Base-by-base conservation (phyloP, 768 basidiomycete genomes). In the Hygrocybe coccinea region DNA sequence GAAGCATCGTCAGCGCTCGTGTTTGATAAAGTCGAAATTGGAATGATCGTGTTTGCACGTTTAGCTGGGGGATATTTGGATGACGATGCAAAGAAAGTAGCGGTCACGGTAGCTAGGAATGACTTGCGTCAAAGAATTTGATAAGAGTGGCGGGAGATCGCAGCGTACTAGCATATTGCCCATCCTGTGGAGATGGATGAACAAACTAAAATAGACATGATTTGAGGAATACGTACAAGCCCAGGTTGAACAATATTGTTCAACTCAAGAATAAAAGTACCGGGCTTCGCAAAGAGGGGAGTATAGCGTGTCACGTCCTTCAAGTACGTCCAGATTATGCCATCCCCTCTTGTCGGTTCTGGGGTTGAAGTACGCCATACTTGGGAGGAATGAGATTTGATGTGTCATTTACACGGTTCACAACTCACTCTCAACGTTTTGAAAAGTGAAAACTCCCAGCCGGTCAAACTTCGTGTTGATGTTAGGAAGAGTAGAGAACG, bases 311-410 rank as follows among this genome's bases (percentile, higher is more conserved):
- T 85, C 22, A 86, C 86, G 60, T 91, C 89, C 64, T 90, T 90
- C 60, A 82, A 67, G 54, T 80, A 84, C 1, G 87, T 88, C 88
- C 87, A 90, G 48, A 88, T 83, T 56, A 90, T 89, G 10, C 88
- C 89, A 47, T 80, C 75, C 2, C 79, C 75, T 12, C 60, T 61
- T 0, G 82, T 85, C 0, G 89, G 89, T 67, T 91, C 89, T 0
- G 88, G 84, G 15, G 89, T 91, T 0, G 87, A 89, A 17, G 86
- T 89, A 36, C 89, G 76, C 89, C 88, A 89, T 50, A 89, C 86
- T 87, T 46, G 17, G 41, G 22, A 43, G 39, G 35, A 46, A 39
- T 29, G 49, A 38, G 41, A 21, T 12, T 17, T 21, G 29, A 43
- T 2, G 29, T 4, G 29, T 24, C 19, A 19, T 25, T 33, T 9